Conservation (phyloP, 306 rosid species). For the Sicyos baderoa region DNA sequence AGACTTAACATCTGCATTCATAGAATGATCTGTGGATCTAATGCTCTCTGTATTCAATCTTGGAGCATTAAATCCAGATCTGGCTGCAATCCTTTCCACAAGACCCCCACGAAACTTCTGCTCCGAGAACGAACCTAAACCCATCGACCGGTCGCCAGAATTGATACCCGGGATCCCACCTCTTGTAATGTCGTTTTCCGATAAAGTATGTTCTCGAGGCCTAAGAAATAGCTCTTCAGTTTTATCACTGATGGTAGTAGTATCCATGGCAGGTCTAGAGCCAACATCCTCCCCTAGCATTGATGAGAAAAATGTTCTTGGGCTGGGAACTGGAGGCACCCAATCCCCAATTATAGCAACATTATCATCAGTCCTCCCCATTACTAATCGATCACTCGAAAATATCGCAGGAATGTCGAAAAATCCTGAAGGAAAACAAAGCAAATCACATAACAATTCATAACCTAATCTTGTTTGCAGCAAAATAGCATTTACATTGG, state of each 20-base stretch:
- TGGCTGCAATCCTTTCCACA: constrained; percentile 77
- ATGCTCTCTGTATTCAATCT: constrained; percentile 78
- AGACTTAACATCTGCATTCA: constrained; percentile 50
- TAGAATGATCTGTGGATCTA: constrained; percentile 60
- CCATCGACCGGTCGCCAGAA: constrained; percentile 32
- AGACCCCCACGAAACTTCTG: constrained; percentile 57
- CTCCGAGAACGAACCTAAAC: constrained; percentile 30
- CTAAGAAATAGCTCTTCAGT: constrained; percentile 41
- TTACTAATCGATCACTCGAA: constrained; percentile 27
- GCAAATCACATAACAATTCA: not conserved
- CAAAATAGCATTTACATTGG: not conserved
- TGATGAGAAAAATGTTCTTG: constrained; percentile 60
- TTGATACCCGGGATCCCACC: constrained; percentile 8
- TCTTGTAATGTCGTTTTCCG: constrained; percentile 10
- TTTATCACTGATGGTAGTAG: constrained; percentile 29
- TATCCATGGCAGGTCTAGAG: constrained; percentile 36
- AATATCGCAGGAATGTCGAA: not conserved
- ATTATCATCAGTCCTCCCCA: constrained; percentile 81
- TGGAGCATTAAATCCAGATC: constrained; percentile 96
- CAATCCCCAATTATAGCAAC: constrained; percentile 57
- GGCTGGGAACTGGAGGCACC: constrained; percentile 68
- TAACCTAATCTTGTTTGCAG: not conserved
- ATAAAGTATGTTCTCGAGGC: constrained; percentile 23
- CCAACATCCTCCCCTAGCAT: constrained; percentile 52
- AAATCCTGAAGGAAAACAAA: not conserved